These are phyloP conservation scores for Parastagonospora avenae DNA, from an alignment of 2,329 filamentous ascomycete species.

Conservation along the genomic window DNA sequence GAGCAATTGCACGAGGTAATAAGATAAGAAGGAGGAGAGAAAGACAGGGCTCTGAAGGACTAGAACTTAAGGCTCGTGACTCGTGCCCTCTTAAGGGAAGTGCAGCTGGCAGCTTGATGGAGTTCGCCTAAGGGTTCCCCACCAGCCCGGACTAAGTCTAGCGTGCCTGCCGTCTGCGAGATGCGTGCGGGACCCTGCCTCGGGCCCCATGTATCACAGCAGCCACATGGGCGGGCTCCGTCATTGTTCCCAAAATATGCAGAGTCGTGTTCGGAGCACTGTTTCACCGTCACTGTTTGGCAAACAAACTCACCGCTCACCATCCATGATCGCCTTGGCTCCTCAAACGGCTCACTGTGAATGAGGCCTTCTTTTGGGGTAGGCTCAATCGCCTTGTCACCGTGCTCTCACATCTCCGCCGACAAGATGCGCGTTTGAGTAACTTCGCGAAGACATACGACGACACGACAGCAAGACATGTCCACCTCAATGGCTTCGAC, in stretches of 20 bases:
- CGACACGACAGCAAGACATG: constrained; percentile 20
- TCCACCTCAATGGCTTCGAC: constrained; percentile 33
- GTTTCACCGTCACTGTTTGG: constrained; percentile 13
- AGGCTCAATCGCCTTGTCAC: background rate
- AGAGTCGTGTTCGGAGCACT: background rate
- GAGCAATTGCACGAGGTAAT: constrained; percentile 17
- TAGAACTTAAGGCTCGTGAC: constrained; percentile 39
- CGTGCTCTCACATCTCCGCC: background rate
- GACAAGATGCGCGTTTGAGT: constrained; percentile 29
- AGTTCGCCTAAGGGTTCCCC: constrained; percentile 9
- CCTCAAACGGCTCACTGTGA: background rate
- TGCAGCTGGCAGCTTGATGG: constrained; percentile 32
- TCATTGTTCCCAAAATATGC: constrained; percentile 14
- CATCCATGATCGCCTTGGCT: too few relatives aligned
- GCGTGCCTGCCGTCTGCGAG: constrained; percentile 10
- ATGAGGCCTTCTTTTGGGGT: background rate
- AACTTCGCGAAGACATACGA: constrained; percentile 10
- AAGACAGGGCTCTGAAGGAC: constrained; percentile 18
- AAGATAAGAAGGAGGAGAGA: constrained; percentile 25
- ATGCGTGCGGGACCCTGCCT: constrained; percentile 2
- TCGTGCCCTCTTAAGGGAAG: constrained; percentile 31
- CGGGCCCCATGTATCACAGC: constrained; percentile 10
- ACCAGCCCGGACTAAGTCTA: constrained; percentile 26
- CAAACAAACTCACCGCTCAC: background rate
- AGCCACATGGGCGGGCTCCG: constrained; percentile 19